Evolutionary conservation across 2,329 filamentous ascomycete species (phyloP), one percentile per base, ranked within the genome.

Genomic region (Penicillium paneum): DNA sequence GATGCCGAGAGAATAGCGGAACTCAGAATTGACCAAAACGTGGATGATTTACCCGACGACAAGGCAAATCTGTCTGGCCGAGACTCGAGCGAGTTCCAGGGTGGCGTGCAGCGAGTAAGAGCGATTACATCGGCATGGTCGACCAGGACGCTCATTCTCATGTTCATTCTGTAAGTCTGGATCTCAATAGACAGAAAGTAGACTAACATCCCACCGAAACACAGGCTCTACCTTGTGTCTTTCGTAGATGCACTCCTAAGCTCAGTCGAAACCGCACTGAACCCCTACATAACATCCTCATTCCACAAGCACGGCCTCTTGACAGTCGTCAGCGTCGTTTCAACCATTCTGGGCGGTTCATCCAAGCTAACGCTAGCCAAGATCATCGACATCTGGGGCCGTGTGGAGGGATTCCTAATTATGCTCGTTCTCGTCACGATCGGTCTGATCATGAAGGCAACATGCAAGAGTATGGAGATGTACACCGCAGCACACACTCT

Each of bases 391-490:
- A 47, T 55, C 17, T 55, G 53, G 53, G 53, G 53, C 3, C 53
- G 53, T 32, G 48, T 55, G 2, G 53, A 55, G 19, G 53, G 53
- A 8, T 55, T 55, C 17, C 32, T 55, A 5, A 43, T 52, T 26
- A 55, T 55, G 53, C 48, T 55, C 6, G 11, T 47, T 10, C 40
- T 55, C 2, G 36, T 55, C 36, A 31, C 21, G 10, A 43, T 55
- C 13, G 53, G 54, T 15, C n/a, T 56, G 19, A 56, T 53, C 21
- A 45, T 56, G 44, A 56, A 56, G 35, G 54, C 49, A 17, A 57
- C 53, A 3, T 55, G 53, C 26, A 47, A 8, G 32, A 49, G n/a
- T 7, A 49, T 57, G 42, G 51, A 54, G 38, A 54, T 46, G 47
- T 54, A 57, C 24, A 54, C 46, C 5, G 53, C 53, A 2, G 53